phyloP scores from a whole-genome alignment of 495 filamentous ascomycete genomes.

The Daldinia decipiens region DNA sequence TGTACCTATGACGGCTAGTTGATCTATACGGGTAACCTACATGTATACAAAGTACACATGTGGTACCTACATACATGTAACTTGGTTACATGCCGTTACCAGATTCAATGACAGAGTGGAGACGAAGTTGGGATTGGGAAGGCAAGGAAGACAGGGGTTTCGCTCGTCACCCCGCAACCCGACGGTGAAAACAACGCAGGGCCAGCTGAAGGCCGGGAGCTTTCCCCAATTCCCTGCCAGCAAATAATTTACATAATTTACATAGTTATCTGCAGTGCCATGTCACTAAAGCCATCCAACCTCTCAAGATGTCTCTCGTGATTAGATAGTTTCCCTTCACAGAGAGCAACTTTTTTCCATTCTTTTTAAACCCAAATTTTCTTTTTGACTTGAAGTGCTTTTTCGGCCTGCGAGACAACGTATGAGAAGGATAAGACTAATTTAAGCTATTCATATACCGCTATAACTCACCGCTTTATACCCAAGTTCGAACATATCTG shows the following conservation, averaged over 20 bases:
- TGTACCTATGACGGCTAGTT: not conserved
- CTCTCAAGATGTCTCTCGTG: constrained; percentile 17
- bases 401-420: constrained; percentile 5
- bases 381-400: constrained; percentile 6
- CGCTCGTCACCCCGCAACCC: constrained; percentile 51
- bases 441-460: constrained; percentile 28
- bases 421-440: constrained; percentile 14
- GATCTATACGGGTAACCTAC: too few relatives aligned
- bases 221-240: constrained; percentile 11
- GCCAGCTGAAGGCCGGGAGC: constrained; percentile 35
- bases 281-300: constrained; percentile 44
- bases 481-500: constrained; percentile 7
- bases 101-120: not conserved
- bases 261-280: constrained; percentile 44
- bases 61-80: not conserved
- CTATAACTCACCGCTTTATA: constrained; percentile 22
- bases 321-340: constrained; percentile 18
- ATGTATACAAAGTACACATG: not conserved
- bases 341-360: constrained; percentile 6
- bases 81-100: not conserved
- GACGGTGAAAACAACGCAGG: constrained; percentile 46
- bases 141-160: constrained; percentile 5
- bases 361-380: not conserved
- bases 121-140: not conserved
- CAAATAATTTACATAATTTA: constrained; percentile 20